Evolutionary conservation across 2,329 filamentous ascomycete species (phyloP).

Genomic region (Trichothecium roseum): DNA sequence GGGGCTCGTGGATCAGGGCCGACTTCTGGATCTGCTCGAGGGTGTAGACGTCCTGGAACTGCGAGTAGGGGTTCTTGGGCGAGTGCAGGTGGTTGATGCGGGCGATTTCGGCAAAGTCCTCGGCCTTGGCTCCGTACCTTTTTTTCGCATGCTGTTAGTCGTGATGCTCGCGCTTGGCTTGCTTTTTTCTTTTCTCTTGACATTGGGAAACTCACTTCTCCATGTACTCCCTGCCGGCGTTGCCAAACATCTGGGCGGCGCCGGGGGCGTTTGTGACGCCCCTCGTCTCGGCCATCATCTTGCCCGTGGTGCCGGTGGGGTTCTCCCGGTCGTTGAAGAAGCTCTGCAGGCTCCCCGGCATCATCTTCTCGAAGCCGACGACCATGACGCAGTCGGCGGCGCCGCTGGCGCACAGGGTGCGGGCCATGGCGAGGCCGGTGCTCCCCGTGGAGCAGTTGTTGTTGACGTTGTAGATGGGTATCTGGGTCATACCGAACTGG

Average conservation of each 20-base stretch:
- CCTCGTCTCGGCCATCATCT: slow-evolving; percentile 76
- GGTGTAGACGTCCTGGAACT: slow-evolving; percentile 89
- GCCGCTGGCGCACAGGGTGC: slow-evolving; percentile 69
- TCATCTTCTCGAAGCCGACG: slow-evolving; percentile 98
- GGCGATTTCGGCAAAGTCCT: slow-evolving; percentile 92
- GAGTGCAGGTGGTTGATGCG: slow-evolving; percentile 90
- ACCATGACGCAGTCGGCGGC: slow-evolving; percentile 83
- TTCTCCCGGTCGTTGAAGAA: slow-evolving; percentile 80
- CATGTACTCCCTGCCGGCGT: slow-evolving; percentile 88
- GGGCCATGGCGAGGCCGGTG: slow-evolving; percentile 76
- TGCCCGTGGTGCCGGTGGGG: slow-evolving; percentile 59
- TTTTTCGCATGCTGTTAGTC: slow-evolving; percentile 8
- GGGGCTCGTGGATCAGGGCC: slow-evolving; percentile 70
- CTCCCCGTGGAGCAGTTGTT: slow-evolving; percentile 98
- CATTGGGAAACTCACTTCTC: slow-evolving; percentile 54
- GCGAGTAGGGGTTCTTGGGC: slow-evolving; percentile 90
- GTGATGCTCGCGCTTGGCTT: no score
- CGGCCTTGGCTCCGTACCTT: slow-evolving; percentile 68
- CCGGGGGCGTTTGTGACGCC: slow-evolving; percentile 75
- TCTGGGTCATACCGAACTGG: slow-evolving; percentile 94
- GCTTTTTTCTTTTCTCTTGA: background rate
- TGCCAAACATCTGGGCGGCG: slow-evolving; percentile 90
- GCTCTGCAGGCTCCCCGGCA: slow-evolving; percentile 71
- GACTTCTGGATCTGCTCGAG: slow-evolving; percentile 69
- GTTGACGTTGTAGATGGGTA: slow-evolving; percentile 96